Percentiles rank a stretch among this genome's conserved stretches.
phyloP scores from a whole-genome alignment of 2,329 filamentous ascomycete genomes.

The Amesomyces nigricolor region DNA sequence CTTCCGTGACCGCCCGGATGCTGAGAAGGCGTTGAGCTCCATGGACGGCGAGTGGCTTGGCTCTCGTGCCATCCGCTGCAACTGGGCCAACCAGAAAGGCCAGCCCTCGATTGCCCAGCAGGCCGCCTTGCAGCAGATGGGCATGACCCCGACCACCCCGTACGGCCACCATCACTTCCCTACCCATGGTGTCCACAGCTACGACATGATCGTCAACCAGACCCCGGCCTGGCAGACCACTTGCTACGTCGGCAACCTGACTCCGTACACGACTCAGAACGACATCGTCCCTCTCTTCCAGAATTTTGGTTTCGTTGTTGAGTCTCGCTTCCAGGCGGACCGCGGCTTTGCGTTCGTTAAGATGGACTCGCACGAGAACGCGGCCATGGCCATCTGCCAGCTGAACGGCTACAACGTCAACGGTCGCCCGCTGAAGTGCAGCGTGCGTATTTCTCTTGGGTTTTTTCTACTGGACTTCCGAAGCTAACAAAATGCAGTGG shows the following conservation, averaged over 20 bases:
- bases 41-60: slow-evolving; percentile 99
- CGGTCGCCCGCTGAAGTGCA: slow-evolving; percentile 94
- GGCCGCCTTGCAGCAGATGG: slow-evolving; percentile 94
- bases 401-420: slow-evolving; percentile 98
- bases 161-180: slow-evolving; percentile 98
- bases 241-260: slow-evolving; percentile 95
- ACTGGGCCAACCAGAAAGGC: slow-evolving; percentile 99
- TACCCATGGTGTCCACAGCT: slow-evolving; percentile 92
- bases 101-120: slow-evolving; percentile 98
- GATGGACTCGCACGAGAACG: slow-evolving; percentile 98
- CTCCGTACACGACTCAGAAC: slow-evolving; percentile 93
- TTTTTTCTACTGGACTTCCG: slow-evolving; percentile 1
- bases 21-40: slow-evolving; percentile 90
- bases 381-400: slow-evolving; percentile 96
- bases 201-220: slow-evolving; percentile 93
- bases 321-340: slow-evolving; percentile 96
- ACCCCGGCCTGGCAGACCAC: slow-evolving; percentile 98
- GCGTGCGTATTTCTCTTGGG: slow-evolving; percentile 59
- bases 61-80: slow-evolving; percentile 95
- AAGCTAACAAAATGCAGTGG: slow-evolving; percentile 58
- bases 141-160: slow-evolving; percentile 93
- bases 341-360: slow-evolving; percentile 98
- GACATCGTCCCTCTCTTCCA: slow-evolving; percentile 97
- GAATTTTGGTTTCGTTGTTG: slow-evolving; percentile 96
- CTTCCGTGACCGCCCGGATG: slow-evolving; percentile 87